Base-by-base conservation (phyloP, 2,329 filamentous ascomycete genomes). In the Sporothrix curviconia region DNA sequence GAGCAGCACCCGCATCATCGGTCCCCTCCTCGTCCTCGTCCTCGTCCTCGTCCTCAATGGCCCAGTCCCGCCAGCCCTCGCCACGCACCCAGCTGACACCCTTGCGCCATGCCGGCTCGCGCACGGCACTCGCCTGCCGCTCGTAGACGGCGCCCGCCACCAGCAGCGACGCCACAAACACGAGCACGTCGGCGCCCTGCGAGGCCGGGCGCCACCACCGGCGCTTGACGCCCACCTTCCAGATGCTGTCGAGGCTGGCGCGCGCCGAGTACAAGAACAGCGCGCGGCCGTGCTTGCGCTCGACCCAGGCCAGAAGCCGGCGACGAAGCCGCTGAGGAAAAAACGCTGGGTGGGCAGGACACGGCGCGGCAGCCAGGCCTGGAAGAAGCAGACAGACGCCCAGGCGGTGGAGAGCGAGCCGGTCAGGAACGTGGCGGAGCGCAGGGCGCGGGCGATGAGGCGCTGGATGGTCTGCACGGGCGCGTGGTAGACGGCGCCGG, bases 161-260 rank as follows among this genome's bases (percentile, higher is more conserved):
- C 65, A 89, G 89, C 72, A 96, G 77, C 49, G 90, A 88, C 17
- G 84, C 71, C 15, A 92, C 87, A 67, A 97, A 92, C 3, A 97
- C 75, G 74, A 87, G 82, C 5, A 96, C 83, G 71, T 97, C 92
- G 0, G 91, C 91, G 37, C 89, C 88, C 65, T 80, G 83, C 69
- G 94, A 79, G 11, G 89, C 89, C 62, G 81, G 84, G 89, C 92
- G 96, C 90, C 92, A 96, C 84, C 90, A 90, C 1, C 90, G 82
- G 34, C 86, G 78, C 83, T 97, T 97, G 56, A 88, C 83, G n/a
- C 92, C 91, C 0, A 95, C 90, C 76, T 95, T 95, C 90, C 91
- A 97, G 46, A 91, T 71, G 37, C 84, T 89, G 69, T 95, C 89
- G 30, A 96, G 77, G 59, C 87, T 90, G n/a, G 86, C 75, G 2